Percentiles rank a stretch among this genome's conserved stretches.
These are phyloP conservation scores for Dissophora ornata DNA, from an alignment of 192 early-diverging fungal genomes.

Conservation along the genomic window DNA sequence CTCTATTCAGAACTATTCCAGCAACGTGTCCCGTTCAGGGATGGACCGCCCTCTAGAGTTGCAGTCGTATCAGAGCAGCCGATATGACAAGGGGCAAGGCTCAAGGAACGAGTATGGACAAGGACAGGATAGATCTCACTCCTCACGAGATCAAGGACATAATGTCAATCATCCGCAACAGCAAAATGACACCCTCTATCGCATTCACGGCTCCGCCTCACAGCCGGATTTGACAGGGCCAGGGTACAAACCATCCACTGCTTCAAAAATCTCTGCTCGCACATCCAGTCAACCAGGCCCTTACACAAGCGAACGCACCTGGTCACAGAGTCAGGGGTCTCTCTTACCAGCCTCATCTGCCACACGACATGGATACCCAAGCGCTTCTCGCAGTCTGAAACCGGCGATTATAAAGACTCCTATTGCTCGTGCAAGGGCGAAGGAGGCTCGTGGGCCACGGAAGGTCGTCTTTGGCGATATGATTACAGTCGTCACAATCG, in stretches of 20 bases:
- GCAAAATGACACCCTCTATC: slow-evolving; percentile 1
- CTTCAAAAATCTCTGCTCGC: slow-evolving; percentile 3
- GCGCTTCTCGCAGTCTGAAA: slow-evolving; percentile 19
- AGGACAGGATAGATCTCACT: background rate
- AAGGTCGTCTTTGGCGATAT: slow-evolving; percentile 52
- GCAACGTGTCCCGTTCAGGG: background rate
- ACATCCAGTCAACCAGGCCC: slow-evolving; percentile 3
- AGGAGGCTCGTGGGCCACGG: slow-evolving; percentile 30
- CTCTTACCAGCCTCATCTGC: background rate
- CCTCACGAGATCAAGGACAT: background rate
- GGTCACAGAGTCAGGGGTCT: slow-evolving; percentile 22
- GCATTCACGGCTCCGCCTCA: slow-evolving; percentile 24
- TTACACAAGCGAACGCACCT: slow-evolving; percentile 8
- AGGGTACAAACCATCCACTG: slow-evolving; percentile 1
- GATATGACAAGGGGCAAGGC: background rate
- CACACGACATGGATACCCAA: background rate
- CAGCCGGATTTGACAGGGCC: slow-evolving; percentile 27
- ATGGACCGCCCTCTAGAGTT: background rate
- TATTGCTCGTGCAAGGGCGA: slow-evolving; percentile 44
- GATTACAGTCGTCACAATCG: slow-evolving; percentile 50
- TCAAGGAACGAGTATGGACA: background rate
- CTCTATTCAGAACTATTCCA: slow-evolving; percentile 8
- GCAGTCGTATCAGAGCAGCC: background rate
- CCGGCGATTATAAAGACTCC: slow-evolving; percentile 42
- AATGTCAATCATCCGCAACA: slow-evolving; percentile 1